Evolutionary conservation across 2,329 filamentous ascomycete species (phyloP), one percentile per base, ranked within the genome.

Genomic region (Pseudopyrenochaeta lycopersici): DNA sequence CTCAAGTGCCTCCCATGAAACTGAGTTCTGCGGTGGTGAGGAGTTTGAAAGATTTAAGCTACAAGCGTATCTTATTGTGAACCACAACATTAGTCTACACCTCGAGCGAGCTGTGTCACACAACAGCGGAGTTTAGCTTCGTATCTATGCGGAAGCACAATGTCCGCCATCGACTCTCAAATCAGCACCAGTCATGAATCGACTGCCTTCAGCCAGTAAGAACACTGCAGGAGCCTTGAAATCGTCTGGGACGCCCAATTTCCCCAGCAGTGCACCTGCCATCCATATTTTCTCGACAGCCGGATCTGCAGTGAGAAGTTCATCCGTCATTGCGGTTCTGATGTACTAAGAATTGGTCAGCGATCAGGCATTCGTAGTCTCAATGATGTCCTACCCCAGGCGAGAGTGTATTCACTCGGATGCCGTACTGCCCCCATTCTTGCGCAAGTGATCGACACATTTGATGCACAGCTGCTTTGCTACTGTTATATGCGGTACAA

Each of bases 121-220:
- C 4, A 27, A 27, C 23, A 27, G 23, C 4, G 23, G 9, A 27
- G 4, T 27, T 5, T 27, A 9, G 4, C 23, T 27, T 27, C 23
- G 23, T 11, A 33, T 9, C 46, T 44, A 65, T 17, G 73, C 72
- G 29, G 72, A 80, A 7, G 79, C 78, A 30, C 77, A 80, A 68
- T 92, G 89, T 0, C 89, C 89, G 10, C 89, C 89, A 67, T 92
- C 89, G 43, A 91, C 88, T 29, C 88, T 78, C 68, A 92, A 70
- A 61, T 90, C 88, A 30, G 84, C 83, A 1, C 86, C 88, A 0
- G 88, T 90, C 86, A 90, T 90, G 68, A 88, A 90, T 54, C 84
- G 84, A 71, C 85, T 88, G 2, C 87, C 87, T 64, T 88, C 85
- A 63, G 85, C 88, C 18, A 90, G 76, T 61, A 89, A 78, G 70